Evolutionary conservation across 169 alveolate genomes (phyloP).

Genomic region (Cryptosporidium xiaoi): DNA sequence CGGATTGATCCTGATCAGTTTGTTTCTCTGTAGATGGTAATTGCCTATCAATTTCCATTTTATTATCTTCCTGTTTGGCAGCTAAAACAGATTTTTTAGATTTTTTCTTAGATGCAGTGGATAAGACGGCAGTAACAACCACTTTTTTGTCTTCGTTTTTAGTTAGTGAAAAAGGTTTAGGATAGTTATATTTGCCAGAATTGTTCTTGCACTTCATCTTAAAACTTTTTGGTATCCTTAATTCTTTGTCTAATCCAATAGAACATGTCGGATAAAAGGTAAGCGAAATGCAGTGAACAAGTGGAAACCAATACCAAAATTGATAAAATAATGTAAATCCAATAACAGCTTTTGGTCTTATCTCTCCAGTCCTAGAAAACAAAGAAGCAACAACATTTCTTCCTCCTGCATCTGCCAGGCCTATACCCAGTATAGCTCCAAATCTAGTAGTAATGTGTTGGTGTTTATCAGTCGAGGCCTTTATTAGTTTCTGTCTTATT

Average conservation of each 20-base stretch:
- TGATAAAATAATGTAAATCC: constrained; percentile 95
- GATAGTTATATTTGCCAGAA: constrained; percentile 82
- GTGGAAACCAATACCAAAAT: constrained; percentile 98
- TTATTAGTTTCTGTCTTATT: constrained; percentile 85
- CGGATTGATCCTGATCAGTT: constrained; percentile 77
- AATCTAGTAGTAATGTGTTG: constrained; percentile 95
- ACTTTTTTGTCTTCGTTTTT: constrained; percentile 83
- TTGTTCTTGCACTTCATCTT: constrained; percentile 85
- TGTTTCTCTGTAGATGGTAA: constrained; percentile 85
- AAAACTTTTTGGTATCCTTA: constrained; percentile 88
- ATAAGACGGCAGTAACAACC: constrained; percentile 85
- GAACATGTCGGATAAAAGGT: constrained; percentile 92
- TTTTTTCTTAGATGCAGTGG: constrained; percentile 60
- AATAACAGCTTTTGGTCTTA: constrained; percentile 92
- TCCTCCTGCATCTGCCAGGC: constrained; percentile 95
- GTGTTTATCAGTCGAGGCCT: constrained; percentile 92
- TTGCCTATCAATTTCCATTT: neutral
- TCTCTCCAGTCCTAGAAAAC: constrained; percentile 85
- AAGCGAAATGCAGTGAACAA: constrained; percentile 91
- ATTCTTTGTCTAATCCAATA: constrained; percentile 89
- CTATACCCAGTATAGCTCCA: constrained; percentile 94
- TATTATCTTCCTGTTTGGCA: constrained; percentile 76
- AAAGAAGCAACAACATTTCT: constrained; percentile 82
- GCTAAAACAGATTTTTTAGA: constrained; percentile 79
- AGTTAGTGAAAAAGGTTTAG: constrained; percentile 82